Conservation (phyloP, 176 grass and related monocot genomes). For the Cenchrus americanus region DNA sequence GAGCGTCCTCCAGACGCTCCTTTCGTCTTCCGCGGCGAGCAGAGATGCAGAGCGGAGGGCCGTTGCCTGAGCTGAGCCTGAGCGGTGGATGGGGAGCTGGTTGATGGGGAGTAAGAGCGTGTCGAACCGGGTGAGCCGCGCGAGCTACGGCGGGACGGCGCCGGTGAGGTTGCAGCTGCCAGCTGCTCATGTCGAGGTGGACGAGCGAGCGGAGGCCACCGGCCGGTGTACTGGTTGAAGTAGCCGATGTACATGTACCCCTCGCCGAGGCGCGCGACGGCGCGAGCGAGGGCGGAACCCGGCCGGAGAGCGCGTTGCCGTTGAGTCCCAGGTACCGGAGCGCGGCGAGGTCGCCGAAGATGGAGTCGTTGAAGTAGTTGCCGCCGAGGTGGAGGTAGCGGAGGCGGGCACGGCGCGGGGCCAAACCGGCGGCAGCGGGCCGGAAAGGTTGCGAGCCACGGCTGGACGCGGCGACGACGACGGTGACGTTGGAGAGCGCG, state of each 20-base stretch:
- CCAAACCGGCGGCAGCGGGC: slow-evolving; percentile 47
- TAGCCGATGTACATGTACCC: slow-evolving; percentile 66
- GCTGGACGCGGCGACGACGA: slow-evolving; percentile 49
- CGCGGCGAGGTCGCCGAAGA: slow-evolving; percentile 47
- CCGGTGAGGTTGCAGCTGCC: too few species aligned
- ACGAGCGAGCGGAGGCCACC: too few species aligned
- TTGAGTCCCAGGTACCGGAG: slow-evolving; percentile 80
- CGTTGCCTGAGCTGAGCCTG: too few species aligned
- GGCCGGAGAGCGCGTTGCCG: slow-evolving; percentile 59
- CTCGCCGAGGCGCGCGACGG: slow-evolving; percentile 24
- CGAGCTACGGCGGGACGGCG: too few species aligned
- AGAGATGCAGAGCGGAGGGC: too few species aligned
- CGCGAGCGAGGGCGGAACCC: slow-evolving; percentile 40
- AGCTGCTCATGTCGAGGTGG: too few species aligned
- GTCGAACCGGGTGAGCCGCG: too few species aligned
- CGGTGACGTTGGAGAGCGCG: slow-evolving; percentile 58
- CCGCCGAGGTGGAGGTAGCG: slow-evolving; percentile 73
- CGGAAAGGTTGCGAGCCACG: slow-evolving; percentile 58
- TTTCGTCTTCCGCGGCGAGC: too few species aligned
- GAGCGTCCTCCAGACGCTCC: too few species aligned
- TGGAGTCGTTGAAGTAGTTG: slow-evolving; percentile 68
- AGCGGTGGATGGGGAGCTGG: too few species aligned
- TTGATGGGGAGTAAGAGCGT: too few species aligned
- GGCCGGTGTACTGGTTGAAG: slow-evolving; percentile 47
- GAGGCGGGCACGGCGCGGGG: slow-evolving; percentile 25